Base-by-base conservation (phyloP, 2,329 filamentous ascomycete species). In the Mariannaea sp. region DNA sequence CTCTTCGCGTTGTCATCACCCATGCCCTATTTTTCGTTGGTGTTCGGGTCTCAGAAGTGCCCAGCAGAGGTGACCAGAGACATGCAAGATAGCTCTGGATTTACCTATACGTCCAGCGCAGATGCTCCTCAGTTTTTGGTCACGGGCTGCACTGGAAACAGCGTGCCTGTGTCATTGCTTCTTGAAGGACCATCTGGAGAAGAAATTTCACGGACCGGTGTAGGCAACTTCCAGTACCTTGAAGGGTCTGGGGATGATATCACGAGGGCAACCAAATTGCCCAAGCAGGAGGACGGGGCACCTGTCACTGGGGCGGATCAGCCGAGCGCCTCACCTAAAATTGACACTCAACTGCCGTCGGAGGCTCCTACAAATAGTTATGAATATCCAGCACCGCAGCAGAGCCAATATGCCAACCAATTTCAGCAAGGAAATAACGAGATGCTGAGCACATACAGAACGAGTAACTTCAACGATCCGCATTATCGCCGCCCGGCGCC, bases 31-130 rank as follows among this genome's bases (percentile, higher is more conserved):
- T 85, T 90, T 65, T 86, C 76, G 59, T 73, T 96, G 49, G 81
- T 86, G 40, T 95, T 96, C 71, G 91, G 90, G n/a, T 80, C 82
- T n/a, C 84, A 88, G 65, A 86, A 86, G 70, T 88, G 86, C 70
- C 64, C 69, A 1, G 66, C 70, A 49, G 80, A 86, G 50, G 78
- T 92, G 19, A 80, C 83, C 39, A 86, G 87, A 68, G 75, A 75
- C 68, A 79, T 73, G 61, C 83, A 77, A 73, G 82, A 85, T 56
- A 73, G 70, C 48, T 74, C 81, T 60, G 81, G 83, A 16, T 89
- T 83, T 69, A 81, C 86, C 57, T 96, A 94, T 71, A 81, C 82
- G 24, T 79, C 96, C 62, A 84, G 82, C 39, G 84, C 85, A 33
- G 85, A 90, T 51, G 89, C 87, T 26, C 92, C 92, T 40, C 80